Base-by-base conservation (phyloP, 1,139 yeast genomes). In the Spathaspora jeffriesii region DNA sequence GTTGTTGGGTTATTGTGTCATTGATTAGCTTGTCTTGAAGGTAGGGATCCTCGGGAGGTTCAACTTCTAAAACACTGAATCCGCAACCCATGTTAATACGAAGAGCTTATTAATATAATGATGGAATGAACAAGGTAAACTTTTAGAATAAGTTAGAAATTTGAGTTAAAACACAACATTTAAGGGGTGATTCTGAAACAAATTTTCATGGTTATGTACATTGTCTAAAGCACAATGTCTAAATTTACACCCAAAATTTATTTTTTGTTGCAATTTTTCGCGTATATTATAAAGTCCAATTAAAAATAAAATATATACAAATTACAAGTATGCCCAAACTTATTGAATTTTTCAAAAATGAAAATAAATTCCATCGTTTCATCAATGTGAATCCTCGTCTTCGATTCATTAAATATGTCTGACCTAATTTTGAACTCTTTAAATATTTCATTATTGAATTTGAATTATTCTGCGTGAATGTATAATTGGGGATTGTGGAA, bases 51-150 rank as follows among this genome's bases (percentile, higher is more conserved):
- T 62, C 58, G 48, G 78, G 84, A 25, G 67, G 75, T 13, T 57
- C 56, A 18, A 15, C 23, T n/a, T 58, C 65, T 27, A 76, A 76
- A 7, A 78, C 70, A 63, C 93, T 86, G 23, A 82, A 78, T 14
- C 76, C 63, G 61, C 95, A 87, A 32, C 92, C 92, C 92, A 85
- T 10, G 18, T 47, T 20, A 14, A n/a, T 90, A 84, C 83, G 14
- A 15, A 8, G n/a, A n/a, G n/a, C n/a, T n/a, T n/a, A n/a, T n/a
- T n/a, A n/a, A n/a, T n/a, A n/a, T n/a, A n/a, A n/a, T n/a, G n/a
- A n/a, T n/a, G n/a, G n/a, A n/a, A n/a, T n/a, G n/a, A n/a, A n/a
- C n/a, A n/a, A n/a, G n/a, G n/a, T n/a, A n/a, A n/a, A n/a, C n/a
- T n/a, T n/a, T n/a, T n/a, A n/a, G n/a, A n/a, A n/a, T n/a, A n/a